Evolutionary conservation across 2,329 filamentous ascomycete species (phyloP).

Genomic region (Penicillium brasilianum): DNA sequence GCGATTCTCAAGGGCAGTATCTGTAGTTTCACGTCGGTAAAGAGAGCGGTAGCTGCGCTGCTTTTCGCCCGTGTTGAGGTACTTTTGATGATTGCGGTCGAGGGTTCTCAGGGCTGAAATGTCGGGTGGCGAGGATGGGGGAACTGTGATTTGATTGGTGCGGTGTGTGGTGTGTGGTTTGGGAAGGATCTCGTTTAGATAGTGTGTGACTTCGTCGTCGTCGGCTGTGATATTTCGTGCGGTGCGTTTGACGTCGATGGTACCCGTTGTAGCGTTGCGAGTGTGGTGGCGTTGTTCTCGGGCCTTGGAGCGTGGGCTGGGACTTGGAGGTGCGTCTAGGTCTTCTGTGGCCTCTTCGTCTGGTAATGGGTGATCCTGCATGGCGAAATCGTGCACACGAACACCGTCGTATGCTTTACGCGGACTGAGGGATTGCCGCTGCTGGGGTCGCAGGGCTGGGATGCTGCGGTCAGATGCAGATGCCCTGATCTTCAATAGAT

Average conservation of each 20-base stretch:
- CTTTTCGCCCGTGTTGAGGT: constrained; percentile 27
- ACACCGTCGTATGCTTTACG: constrained; percentile 38
- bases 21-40: constrained; percentile 29
- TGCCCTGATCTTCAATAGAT: constrained; percentile 41
- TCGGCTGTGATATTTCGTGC: constrained; percentile 32
- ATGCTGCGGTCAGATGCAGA: constrained; percentile 34
- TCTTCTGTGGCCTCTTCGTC: constrained; percentile 38
- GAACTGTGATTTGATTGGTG: constrained; percentile 22
- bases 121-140: constrained; percentile 42
- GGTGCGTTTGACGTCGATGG: constrained; percentile 33
- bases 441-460: constrained; percentile 26
- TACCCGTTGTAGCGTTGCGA: constrained; percentile 24
- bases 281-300: constrained; percentile 26
- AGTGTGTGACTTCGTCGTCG: constrained; percentile 36
- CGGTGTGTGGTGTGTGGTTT: constrained; percentile 23
- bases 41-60: constrained; percentile 34
- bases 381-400: constrained; percentile 35
- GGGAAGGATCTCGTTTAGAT: constrained; percentile 29
- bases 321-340: constrained; percentile 40
- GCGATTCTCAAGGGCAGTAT: constrained; percentile 21
- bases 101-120: constrained; percentile 31
- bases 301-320: constrained; percentile 43
- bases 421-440: constrained; percentile 34
- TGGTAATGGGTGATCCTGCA: constrained; percentile 26
- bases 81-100: constrained; percentile 29